These are phyloP conservation scores for Phragmites australis DNA, from an alignment of 176 grass and related monocot genomes.

Conservation along the genomic window DNA sequence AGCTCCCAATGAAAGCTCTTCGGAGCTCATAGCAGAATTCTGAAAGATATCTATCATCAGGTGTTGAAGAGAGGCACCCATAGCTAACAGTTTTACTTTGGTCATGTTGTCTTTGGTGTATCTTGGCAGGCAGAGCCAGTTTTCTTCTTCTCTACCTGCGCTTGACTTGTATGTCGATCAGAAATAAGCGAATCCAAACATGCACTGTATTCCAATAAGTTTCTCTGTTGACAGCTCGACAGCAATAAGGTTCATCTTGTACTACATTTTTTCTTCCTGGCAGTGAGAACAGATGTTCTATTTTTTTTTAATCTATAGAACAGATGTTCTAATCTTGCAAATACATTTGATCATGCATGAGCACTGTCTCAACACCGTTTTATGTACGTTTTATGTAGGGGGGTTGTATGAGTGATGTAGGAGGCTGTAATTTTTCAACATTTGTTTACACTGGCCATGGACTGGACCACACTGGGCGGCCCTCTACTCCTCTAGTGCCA, in stretches of 20 bases:
- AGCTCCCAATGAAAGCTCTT: neutral
- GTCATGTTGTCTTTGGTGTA: neutral
- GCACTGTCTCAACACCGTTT: too few species aligned
- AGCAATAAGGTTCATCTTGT: neutral
- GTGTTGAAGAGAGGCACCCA: neutral
- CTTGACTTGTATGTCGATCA: slow-evolving; percentile 1
- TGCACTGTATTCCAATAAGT: neutral
- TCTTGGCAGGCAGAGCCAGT: neutral
- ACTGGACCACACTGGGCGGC: neutral
- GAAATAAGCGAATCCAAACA: slow-evolving; percentile 3
- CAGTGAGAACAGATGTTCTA: neutral
- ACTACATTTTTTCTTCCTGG: neutral
- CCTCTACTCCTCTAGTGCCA: neutral
- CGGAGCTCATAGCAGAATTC: neutral
- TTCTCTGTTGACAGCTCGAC: neutral
- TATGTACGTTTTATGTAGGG: too few species aligned
- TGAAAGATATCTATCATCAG: neutral
- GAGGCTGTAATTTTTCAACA: too few species aligned
- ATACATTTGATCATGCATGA: too few species aligned
- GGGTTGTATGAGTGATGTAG: too few species aligned
- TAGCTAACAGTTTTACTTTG: slow-evolving; percentile 3
- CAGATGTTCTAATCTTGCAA: neutral
- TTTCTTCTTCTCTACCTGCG: slow-evolving; percentile 23
- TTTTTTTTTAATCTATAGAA: neutral
- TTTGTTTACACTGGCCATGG: neutral